Conservation (phyloP, 257 asterid genomes). For the Gentiana straminea region DNA sequence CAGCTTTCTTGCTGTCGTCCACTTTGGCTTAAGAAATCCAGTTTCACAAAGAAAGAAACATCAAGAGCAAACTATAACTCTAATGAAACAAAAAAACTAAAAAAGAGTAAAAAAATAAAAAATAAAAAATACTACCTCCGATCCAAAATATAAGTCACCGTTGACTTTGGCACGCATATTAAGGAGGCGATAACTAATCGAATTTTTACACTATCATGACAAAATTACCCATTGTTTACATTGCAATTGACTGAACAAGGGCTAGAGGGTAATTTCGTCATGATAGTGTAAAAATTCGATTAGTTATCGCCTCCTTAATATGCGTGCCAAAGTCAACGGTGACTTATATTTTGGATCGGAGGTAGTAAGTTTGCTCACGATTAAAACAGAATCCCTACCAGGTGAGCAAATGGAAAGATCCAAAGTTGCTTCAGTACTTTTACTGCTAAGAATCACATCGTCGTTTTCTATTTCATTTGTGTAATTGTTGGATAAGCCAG, state of each 20-base stretch:
- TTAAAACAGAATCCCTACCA: constrained; percentile 24
- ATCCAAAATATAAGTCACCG: no score
- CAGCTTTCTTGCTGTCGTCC: constrained; percentile 37
- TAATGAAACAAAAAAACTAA: neutral
- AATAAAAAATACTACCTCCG: neutral
- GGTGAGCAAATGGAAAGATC: constrained; percentile 26
- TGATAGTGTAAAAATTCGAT: no score
- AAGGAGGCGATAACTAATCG: no score
- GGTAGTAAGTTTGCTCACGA: neutral
- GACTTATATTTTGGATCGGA: no score
- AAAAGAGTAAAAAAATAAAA: neutral
- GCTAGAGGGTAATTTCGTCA: no score
- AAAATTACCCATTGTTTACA: no score
- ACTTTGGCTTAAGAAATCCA: constrained; percentile 27
- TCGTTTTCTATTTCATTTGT: constrained; percentile 5
- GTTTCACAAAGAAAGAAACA: constrained; percentile 6
- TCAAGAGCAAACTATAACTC: neutral
- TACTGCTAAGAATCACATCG: constrained; percentile 11
- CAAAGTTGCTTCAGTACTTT: constrained; percentile 9
- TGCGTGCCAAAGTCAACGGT: no score
- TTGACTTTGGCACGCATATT: no score
- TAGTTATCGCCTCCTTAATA: no score
- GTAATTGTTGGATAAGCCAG: constrained; percentile 15
- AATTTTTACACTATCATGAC: no score
- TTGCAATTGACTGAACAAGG: no score